Evolutionary conservation across 1,139 yeast genomes (phyloP), one percentile per base, ranked within the genome.

Genomic region (Protomyces inouyei): DNA sequence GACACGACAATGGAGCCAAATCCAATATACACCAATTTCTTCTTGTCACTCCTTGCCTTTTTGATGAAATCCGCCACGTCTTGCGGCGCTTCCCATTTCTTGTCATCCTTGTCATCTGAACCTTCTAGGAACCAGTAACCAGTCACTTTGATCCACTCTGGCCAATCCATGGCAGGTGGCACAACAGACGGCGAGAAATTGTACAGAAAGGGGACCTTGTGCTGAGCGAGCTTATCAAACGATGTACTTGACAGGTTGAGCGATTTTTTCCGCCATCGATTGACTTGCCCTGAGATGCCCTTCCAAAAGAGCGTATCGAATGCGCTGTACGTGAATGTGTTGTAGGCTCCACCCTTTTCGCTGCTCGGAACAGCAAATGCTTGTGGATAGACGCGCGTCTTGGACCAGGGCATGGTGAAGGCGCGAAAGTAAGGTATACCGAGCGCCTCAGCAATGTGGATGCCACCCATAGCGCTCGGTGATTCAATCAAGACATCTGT

Each of bases 381-480:
- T 77, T 92, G 97, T 0, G 97, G 97, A 73, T 92, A 92, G 0
- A 97, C 95, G 69, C 96, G 81, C 0, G 98, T 92, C 70, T 96
- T 78, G 0, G 97, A 89, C 98, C 98, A 92, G 0, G 98, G 98
- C 98, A 92, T 92, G 0, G 98, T 93, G 72, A 92, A 93, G 0
- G 98, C 97, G 70, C 98, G 80, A 79, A 88, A 88, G 73, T 92
- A 92, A 0, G 98, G 97, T 61, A 92, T 87, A 18, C 85, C 83
- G 65, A 92, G 76, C 0, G 96, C 95, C 73, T 92, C 98, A 0
- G 98, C 97, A 66, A 93, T 87, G 72, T 92, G 98, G 52, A 92
- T 83, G 10, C 98, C 98, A 10, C 87, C 93, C 95, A 92, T 91
- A 0, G 97, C 95, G 5, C 96, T 88, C 0, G 98, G 98, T 48